A percentile compares a stretch with the other conserved stretches of the same genome.
Evolutionary conservation across 2,329 filamentous ascomycete genomes (phyloP).

Genomic region (Trichophyton mentagrophytes): DNA sequence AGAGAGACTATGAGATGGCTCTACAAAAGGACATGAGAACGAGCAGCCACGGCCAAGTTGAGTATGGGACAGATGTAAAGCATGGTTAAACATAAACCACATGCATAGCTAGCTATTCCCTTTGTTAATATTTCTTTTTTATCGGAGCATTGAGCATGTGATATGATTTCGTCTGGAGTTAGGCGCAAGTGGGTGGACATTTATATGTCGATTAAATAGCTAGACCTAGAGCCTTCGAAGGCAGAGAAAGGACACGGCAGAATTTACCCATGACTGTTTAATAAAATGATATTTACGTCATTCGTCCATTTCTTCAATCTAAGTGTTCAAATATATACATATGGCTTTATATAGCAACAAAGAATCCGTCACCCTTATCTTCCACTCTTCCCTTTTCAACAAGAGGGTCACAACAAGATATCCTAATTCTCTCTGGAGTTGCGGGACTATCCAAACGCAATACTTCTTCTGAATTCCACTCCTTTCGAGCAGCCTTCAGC

Average conservation of each 20-base stretch:
- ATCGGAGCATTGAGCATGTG: background rate
- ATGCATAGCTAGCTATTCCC: background rate
- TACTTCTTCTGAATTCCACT: conserved; percentile 35
- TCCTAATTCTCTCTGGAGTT: conserved; percentile 38
- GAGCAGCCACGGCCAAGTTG: conserved; percentile 25
- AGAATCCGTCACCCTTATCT: conserved; percentile 41
- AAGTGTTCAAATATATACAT: background rate
- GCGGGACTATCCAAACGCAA: conserved; percentile 38
- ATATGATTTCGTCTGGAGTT: background rate
- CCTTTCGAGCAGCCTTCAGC: conserved; percentile 38
- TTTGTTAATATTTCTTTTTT: background rate
- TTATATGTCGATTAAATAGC: background rate
- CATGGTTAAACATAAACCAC: conserved; percentile 10
- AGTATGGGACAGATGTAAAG: conserved; percentile 27
- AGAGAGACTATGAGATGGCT: conserved; percentile 23
- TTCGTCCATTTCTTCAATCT: background rate
- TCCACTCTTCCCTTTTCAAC: conserved; percentile 40
- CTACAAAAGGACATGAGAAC: conserved; percentile 19
- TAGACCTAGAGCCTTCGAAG: background rate
- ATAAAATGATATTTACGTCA: background rate
- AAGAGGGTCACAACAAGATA: conserved; percentile 36
- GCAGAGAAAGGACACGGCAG: background rate
- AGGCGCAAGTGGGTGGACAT: background rate
- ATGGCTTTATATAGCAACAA: conserved; percentile 27
- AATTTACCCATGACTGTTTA: background rate